Evolutionary conservation across 345 rosid species (phyloP), one percentile per base, ranked within the genome.

Genomic region (Rhodamnia argentea): DNA sequence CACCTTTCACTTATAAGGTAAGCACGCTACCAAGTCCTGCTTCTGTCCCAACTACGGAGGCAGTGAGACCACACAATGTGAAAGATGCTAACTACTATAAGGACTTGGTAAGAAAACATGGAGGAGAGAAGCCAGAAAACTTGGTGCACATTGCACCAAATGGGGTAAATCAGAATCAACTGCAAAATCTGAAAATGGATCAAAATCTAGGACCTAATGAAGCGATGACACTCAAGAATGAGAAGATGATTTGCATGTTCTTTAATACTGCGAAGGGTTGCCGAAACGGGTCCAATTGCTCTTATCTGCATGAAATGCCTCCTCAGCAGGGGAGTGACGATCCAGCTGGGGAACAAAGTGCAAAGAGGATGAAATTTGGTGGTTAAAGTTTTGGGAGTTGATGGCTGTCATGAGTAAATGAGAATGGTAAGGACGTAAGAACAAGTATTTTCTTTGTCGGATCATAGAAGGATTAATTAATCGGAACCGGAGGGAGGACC

Each of bases 81-180:
- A 94, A 88, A 91, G 92, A 92, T 87, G 9, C 84, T 59, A 85
- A 88, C 90, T 92, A 94, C 90, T 74, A 91, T 88, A 94, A 94
- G 90, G 90, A 93, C 58, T 93, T 96, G 18, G 93, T 95, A 26
- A 93, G 91, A 90, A 89, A 90, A 87, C 96, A 95, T 92, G 98
- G 98, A 52, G 85, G 83, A 50, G 92, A 82, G 59, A 89, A 84
- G 89, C 87, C 84, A 74, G 89, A 91, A 84, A 82, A 26, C 84
- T 82, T 13, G 84, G 86, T 58, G 52, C 37, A 62, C 75, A 58
- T 58, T 83, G 86, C 53, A 32, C 47, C 78, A 32, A 37, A 37
- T 32, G 89, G 44, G 40, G 56, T 20, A 50, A 83, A 75, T 47
- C 60, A 83, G 82, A 83, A 86, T 82, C 83, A 62, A 20, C 50